phyloP scores from a whole-genome alignment of 1,139 yeast species.

The Pneumocystis canis region DNA sequence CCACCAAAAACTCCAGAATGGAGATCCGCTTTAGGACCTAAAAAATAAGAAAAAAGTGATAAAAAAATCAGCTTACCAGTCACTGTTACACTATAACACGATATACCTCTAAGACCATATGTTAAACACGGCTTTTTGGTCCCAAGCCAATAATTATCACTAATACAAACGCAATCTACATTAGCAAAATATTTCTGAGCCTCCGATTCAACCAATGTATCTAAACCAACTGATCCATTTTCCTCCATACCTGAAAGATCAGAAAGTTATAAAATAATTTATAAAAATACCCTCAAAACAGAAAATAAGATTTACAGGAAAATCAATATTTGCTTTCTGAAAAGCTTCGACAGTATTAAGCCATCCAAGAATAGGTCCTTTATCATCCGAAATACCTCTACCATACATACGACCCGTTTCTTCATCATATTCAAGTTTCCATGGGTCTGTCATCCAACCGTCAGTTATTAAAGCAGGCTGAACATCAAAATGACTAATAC shows the following conservation, averaged over 20 bases:
- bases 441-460: conserved; percentile 94
- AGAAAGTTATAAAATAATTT: neutral
- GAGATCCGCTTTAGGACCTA: conserved; percentile 75
- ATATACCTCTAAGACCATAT: conserved; percentile 92
- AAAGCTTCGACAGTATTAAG: conserved; percentile 85
- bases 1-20: conserved; percentile 98
- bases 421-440: conserved; percentile 39
- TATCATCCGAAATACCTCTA: conserved; percentile 93
- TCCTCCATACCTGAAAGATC: conserved; percentile 56
- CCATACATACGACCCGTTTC: conserved; percentile 53
- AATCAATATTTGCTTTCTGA: conserved; percentile 62
- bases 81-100: conserved; percentile 70
- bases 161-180: conserved; percentile 87
- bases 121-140: conserved; percentile 92
- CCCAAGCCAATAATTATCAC: conserved; percentile 97
- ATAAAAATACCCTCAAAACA: conserved; percentile 68
- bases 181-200: conserved; percentile 65
- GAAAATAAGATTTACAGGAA: conserved; percentile 83
- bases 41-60: neutral
- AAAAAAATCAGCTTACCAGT: conserved; percentile 34
- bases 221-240: conserved; percentile 87
- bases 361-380: conserved; percentile 98
- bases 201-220: conserved; percentile 62
- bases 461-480: conserved; percentile 89
- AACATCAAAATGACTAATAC: conserved; percentile 50